Evolutionary conservation across 805 yeast species (phyloP).

Genomic region (Candida jianshihensis): DNA sequence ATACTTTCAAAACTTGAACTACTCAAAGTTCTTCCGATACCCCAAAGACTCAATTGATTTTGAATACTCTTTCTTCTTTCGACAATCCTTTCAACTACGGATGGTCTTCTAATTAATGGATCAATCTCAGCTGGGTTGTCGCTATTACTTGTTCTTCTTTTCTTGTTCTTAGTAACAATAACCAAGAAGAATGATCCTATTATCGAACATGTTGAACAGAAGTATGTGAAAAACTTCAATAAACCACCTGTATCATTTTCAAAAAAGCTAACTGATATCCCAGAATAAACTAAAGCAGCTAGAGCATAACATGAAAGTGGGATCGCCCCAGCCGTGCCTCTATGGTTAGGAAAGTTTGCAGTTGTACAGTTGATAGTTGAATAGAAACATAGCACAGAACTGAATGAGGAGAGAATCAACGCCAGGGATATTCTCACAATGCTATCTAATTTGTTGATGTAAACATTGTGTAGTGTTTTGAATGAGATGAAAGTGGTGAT

Average conservation of each 20-base stretch:
- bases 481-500: conserved; percentile 49
- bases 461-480: conserved; percentile 41
- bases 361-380: conserved; percentile 43
- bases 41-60: conserved; percentile 21
- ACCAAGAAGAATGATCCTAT: conserved; percentile 26
- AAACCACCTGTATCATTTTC: conserved; percentile 47
- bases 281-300: conserved; percentile 59
- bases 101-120: conserved; percentile 7
- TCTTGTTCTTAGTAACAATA: conserved; percentile 15
- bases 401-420: conserved; percentile 52
- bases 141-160: conserved; percentile 3
- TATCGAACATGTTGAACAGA: conserved; percentile 33
- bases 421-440: conserved; percentile 39
- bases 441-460: conserved; percentile 31
- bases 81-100: conserved; percentile 3
- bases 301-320: conserved; percentile 45
- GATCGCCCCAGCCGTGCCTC: conserved; percentile 34
- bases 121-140: not conserved
- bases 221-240: conserved; percentile 45
- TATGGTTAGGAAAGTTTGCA: conserved; percentile 60
- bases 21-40: conserved; percentile 22
- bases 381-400: conserved; percentile 54
- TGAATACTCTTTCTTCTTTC: conserved; percentile 15
- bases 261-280: conserved; percentile 47
- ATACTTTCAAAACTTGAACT: conserved; percentile 10